Conservation (phyloP, 805 yeast species). For the Lachancea mirantina region DNA sequence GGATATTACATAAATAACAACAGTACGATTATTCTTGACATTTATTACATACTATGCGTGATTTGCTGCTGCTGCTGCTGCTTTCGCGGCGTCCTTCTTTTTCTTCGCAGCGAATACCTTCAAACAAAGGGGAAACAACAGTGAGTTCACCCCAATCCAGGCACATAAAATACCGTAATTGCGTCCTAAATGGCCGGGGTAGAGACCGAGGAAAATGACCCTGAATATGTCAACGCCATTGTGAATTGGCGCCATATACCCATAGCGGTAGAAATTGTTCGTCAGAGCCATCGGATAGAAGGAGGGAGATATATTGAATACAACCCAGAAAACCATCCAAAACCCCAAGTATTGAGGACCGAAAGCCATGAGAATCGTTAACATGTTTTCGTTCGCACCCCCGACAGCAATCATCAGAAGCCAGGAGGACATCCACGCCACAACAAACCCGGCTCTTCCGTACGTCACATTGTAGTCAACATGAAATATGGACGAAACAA, state of each 20-base stretch:
- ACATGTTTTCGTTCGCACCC: conserved; percentile 61
- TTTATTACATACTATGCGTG: not conserved
- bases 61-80: conserved; percentile 9
- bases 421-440: conserved; percentile 64
- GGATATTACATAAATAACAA: conserved; percentile 10
- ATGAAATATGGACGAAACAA: conserved; percentile 63
- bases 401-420: conserved; percentile 73
- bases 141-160: conserved; percentile 51
- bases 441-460: conserved; percentile 65
- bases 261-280: conserved; percentile 52
- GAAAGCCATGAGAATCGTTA: conserved; percentile 42
- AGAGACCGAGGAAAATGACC: conserved; percentile 50
- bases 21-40: too few relatives aligned
- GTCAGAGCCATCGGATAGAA: conserved; percentile 57
- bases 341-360: conserved; percentile 63
- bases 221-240: conserved; percentile 56
- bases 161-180: conserved; percentile 51
- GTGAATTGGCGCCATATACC: conserved; percentile 64
- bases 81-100: conserved; percentile 28
- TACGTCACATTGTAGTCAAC: conserved; percentile 50
- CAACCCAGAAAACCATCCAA: conserved; percentile 67
- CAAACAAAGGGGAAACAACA: conserved; percentile 39
- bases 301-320: conserved; percentile 60
- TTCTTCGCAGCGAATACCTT: conserved; percentile 35
- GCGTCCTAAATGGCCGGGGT: conserved; percentile 51